A percentile compares a stretch with the other conserved stretches of the same genome.
Conservation (phyloP, 2,329 filamentous ascomycete genomes). For the Sarocladium brachiariae region DNA sequence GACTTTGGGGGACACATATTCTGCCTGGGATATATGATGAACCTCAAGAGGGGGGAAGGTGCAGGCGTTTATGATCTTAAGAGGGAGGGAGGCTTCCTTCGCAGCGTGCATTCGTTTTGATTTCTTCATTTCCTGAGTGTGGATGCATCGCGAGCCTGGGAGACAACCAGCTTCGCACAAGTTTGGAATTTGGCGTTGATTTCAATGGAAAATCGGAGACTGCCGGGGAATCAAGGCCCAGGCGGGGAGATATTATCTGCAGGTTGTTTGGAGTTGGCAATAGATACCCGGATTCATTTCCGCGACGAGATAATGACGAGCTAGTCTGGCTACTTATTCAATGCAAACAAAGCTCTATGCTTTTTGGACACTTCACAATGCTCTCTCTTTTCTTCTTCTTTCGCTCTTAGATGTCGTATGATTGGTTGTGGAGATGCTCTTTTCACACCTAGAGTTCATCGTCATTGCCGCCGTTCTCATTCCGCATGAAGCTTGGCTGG, state of each 20-base stretch:
- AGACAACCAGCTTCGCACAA: neutral
- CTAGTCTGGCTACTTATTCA: neutral
- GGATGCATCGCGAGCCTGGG: neutral
- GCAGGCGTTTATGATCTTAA: neutral
- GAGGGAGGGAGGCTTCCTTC: neutral
- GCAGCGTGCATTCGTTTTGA: neutral
- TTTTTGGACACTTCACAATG: too few species aligned
- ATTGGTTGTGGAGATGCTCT: too few species aligned
- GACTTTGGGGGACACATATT: too few species aligned
- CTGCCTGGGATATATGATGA: too few species aligned
- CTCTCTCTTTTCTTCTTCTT: too few species aligned
- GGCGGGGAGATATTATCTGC: too few species aligned
- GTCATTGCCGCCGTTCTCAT: too few species aligned
- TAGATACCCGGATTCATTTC: conserved; percentile 4
- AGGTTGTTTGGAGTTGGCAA: neutral
- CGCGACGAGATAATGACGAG: neutral
- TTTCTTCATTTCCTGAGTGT: neutral
- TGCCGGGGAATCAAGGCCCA: too few species aligned
- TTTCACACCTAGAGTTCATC: too few species aligned
- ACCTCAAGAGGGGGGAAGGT: too few species aligned
- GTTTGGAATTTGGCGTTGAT: neutral
- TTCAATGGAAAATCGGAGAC: too few species aligned
- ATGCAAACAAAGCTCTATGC: neutral
- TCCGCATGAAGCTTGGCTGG: neutral
- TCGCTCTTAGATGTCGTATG: too few species aligned